Evolutionary conservation across 2,329 filamentous ascomycete species (phyloP), one percentile per base, ranked within the genome.

Genomic region (Fusarium sp.): DNA sequence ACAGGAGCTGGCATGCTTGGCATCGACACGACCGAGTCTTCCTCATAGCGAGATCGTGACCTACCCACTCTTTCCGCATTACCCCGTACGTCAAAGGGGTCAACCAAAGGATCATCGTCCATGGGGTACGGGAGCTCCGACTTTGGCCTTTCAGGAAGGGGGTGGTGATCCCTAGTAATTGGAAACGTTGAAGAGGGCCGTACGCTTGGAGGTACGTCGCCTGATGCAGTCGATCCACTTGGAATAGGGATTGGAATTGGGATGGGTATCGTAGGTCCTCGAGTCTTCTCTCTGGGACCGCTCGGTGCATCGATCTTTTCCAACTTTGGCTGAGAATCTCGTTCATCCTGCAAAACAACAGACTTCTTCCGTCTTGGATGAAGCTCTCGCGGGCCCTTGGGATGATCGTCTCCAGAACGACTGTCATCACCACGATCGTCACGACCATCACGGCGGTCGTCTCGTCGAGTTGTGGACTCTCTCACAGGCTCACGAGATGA

Each of bases 371-470:
- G 76, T n/a, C 76, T 77, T 38, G 74, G 71, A 10, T 74, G 71
- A 40, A 77, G 54, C 58, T 77, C 49, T 58, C 77, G 67, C 22
- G 76, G 69, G 5, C 72, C 73, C 58, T 76, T 80, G 13, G 76
- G 65, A 32, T 78, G 73, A 12, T 84, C 83, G 22, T 83, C 82
- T 27, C 79, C 80, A 5, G 81, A 82, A 34, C 80, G 79, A 20
- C 76, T 81, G 24, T 75, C 73, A 6, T 71, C 69, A 6, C 54
- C 69, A 24, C 69, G 69, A 9, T 79, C 79, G n/a, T 80, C 78
- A 16, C 77, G 74, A 6, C 76, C 47, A 30, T 68, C 65, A 20
- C 62, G 62, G 20, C 63, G 63, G 15, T 68, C 64, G 30, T 69
- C 68, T 22, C 68, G 68, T 27, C 68, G 65, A 29, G 15, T 20